These are phyloP conservation scores for Meira miltonrushii DNA, from an alignment of 1,284 basidiomycete genomes.

Conservation along the genomic window DNA sequence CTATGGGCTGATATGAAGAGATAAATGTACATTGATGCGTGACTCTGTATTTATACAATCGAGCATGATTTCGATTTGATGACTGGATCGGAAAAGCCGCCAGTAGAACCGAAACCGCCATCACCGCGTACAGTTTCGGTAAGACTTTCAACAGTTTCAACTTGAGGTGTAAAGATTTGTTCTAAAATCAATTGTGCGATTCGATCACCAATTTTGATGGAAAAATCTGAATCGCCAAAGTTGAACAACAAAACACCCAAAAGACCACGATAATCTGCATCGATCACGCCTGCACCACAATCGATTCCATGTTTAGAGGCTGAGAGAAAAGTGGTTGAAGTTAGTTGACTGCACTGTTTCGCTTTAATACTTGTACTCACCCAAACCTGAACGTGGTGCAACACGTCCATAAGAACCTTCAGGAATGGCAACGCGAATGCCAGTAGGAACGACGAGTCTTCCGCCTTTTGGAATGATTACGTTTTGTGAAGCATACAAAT, in stretches of 20 bases:
- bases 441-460: constrained; percentile 82
- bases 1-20: no score
- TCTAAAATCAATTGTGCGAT: constrained; percentile 92
- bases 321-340: constrained; percentile 49
- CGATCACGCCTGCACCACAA: constrained; percentile 92
- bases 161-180: constrained; percentile 76
- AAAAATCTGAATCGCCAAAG: constrained; percentile 72
- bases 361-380: constrained; percentile 60
- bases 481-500: constrained; percentile 71
- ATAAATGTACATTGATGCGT: no score
- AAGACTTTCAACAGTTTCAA: constrained; percentile 80
- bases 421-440: constrained; percentile 86
- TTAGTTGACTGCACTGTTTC: no score
- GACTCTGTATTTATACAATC: no score
- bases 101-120: constrained; percentile 92
- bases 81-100: constrained; percentile 53
- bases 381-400: constrained; percentile 86
- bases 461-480: constrained; percentile 56
- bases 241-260: constrained; percentile 96
- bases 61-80: not conserved
- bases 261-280: constrained; percentile 88
- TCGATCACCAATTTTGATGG: constrained; percentile 83
- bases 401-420: constrained; percentile 89
- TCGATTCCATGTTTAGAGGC: constrained; percentile 96
- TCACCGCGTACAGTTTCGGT: constrained; percentile 75